phyloP scores from a whole-genome alignment of 129 eudicot genomes.

The Heracleum sosnowskyi region DNA sequence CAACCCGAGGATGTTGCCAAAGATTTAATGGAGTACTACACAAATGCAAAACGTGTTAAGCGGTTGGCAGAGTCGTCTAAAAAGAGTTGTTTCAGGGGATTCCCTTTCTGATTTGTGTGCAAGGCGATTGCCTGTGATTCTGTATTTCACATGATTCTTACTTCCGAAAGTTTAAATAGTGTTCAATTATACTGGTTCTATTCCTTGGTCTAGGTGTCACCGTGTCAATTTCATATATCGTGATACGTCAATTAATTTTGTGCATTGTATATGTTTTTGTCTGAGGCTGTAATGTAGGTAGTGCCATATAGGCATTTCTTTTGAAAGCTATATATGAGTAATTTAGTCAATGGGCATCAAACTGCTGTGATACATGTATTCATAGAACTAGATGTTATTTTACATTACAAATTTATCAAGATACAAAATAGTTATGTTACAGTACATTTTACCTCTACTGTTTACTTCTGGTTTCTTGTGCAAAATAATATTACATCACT shows the following conservation, averaged over 20 bases:
- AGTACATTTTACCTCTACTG: neutral
- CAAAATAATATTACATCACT: neutral
- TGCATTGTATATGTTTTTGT: neutral
- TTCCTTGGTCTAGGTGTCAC: neutral
- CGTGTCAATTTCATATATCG: neutral
- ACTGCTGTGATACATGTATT: neutral
- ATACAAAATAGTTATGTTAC: neutral
- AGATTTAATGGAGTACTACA: slow-evolving; percentile 45
- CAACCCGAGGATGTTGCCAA: slow-evolving; percentile 42
- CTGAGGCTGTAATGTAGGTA: neutral
- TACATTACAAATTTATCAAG: neutral
- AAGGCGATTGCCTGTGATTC: neutral
- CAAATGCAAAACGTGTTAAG: slow-evolving; percentile 40
- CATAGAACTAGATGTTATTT: neutral
- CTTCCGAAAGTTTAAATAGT: neutral
- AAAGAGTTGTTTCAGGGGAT: slow-evolving; percentile 26
- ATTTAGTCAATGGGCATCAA: neutral
- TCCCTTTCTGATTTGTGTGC: slow-evolving; percentile 34
- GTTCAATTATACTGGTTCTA: neutral
- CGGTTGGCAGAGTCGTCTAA: slow-evolving; percentile 54
- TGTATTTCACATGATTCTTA: neutral
- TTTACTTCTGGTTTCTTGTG: neutral
- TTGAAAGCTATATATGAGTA: neutral
- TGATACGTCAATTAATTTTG: neutral
- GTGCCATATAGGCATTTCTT: neutral